Percentiles rank a stretch among this genome's conserved stretches.
These are phyloP conservation scores for Spiromastix sp. DNA, from an alignment of 2,329 filamentous ascomycete genomes.

Conservation along the genomic window DNA sequence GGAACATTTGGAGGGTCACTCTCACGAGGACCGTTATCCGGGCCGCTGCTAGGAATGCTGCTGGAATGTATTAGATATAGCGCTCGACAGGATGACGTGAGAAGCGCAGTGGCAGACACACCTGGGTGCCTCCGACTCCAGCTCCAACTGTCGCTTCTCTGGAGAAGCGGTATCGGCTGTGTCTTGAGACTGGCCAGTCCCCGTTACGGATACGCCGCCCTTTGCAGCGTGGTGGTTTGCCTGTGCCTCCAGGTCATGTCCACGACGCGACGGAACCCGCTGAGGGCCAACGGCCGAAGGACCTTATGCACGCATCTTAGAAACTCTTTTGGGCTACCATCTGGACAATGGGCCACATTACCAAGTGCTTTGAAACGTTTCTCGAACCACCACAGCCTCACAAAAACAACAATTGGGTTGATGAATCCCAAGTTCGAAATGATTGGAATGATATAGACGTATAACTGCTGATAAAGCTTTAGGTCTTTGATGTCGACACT, in stretches of 20 bases:
- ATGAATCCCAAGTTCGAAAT: conserved; percentile 41
- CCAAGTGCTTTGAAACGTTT: conserved; percentile 33
- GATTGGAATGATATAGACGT: conserved; percentile 41
- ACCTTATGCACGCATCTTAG: background rate
- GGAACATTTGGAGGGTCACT: background rate
- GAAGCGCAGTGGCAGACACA: background rate
- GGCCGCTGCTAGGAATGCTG: background rate
- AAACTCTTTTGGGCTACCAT: background rate
- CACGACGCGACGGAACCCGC: conserved; percentile 2
- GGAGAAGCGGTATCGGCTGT: background rate
- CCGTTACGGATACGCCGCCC: background rate
- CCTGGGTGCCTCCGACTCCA: background rate
- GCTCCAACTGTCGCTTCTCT: background rate
- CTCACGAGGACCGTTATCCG: background rate
- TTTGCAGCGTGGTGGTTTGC: background rate
- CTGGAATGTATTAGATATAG: too few relatives aligned
- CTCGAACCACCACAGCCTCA: conserved; percentile 41
- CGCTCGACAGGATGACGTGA: background rate
- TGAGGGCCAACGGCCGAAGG: background rate
- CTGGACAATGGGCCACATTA: conserved; percentile 8
- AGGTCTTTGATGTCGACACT: conserved; percentile 42
- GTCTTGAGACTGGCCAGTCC: background rate
- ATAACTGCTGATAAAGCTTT: conserved; percentile 42
- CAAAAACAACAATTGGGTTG: conserved; percentile 40
- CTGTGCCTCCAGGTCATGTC: conserved; percentile 1